phyloP scores from a whole-genome alignment of 495 filamentous ascomycete genomes.

The Trichoderma orchidacearum region DNA sequence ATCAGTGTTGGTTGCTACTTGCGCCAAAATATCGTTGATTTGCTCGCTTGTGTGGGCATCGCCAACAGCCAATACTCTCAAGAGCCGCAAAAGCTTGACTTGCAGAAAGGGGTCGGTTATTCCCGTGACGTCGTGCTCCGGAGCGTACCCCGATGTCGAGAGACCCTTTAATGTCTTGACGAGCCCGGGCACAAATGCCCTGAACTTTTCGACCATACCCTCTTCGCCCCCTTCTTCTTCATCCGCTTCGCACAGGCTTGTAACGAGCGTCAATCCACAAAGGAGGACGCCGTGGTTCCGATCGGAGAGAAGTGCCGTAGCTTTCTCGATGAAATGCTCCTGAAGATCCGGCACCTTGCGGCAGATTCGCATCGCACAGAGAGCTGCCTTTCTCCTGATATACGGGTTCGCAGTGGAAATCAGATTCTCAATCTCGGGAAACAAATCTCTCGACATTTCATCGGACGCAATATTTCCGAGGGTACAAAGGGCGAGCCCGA shows the following conservation, averaged over 20 bases:
- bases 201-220: conserved; percentile 77
- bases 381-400: conserved; percentile 87
- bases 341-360: conserved; percentile 94
- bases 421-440: conserved; percentile 83
- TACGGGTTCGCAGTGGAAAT: conserved; percentile 91
- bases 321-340: conserved; percentile 93
- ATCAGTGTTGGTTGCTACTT: conserved; percentile 97
- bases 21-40: conserved; percentile 96
- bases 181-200: conserved; percentile 62
- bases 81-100: conserved; percentile 80
- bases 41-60: conserved; percentile 84
- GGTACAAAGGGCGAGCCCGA: conserved; percentile 88
- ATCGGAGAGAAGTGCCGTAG: conserved; percentile 76
- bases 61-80: conserved; percentile 75
- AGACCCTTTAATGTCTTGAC: conserved; percentile 83
- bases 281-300: conserved; percentile 88
- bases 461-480: conserved; percentile 94
- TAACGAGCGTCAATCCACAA: conserved; percentile 82
- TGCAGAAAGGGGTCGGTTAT: conserved; percentile 99
- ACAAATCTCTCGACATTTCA: conserved; percentile 98
- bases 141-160: conserved; percentile 90
- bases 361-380: conserved; percentile 99
- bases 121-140: conserved; percentile 94
- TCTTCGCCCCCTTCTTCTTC: conserved; percentile 78
- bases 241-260: conserved; percentile 86